Conservation (phyloP, 108 stramenopile genomes). For the Pseudonitzschia pungens region DNA sequence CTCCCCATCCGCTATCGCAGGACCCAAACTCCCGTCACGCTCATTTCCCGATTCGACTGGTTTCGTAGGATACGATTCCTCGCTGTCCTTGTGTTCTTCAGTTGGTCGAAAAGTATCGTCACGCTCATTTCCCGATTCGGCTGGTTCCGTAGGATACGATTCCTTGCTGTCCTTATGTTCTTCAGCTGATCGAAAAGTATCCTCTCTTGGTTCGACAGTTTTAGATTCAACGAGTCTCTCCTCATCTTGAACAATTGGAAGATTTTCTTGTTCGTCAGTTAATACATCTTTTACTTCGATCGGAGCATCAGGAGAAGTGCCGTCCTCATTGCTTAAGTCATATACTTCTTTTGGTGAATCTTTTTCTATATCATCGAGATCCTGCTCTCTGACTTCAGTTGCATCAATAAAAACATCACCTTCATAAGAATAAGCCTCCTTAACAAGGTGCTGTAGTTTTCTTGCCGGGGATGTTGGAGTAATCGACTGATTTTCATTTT, state of each 20-base stretch:
- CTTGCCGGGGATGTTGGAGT: not conserved
- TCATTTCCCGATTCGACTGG: too few relatives aligned
- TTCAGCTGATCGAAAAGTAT: not conserved
- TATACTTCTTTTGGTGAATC: not conserved
- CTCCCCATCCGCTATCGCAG: not conserved
- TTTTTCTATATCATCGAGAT: not conserved
- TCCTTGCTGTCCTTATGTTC: not conserved
- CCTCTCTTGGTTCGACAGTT: not conserved
- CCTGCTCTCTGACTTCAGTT: conserved; percentile 27
- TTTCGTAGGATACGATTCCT: too few relatives aligned
- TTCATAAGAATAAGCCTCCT: conserved; percentile 25
- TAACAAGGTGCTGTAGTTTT: conserved; percentile 8
- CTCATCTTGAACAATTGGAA: not conserved
- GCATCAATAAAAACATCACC: conserved; percentile 30
- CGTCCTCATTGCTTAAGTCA: not conserved
- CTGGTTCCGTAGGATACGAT: too few relatives aligned
- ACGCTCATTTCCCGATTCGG: too few relatives aligned
- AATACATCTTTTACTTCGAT: not conserved
- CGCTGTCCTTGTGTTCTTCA: not conserved
- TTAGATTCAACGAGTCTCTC: not conserved
- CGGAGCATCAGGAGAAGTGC: not conserved
- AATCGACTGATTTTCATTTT: not conserved
- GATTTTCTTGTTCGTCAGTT: not conserved
- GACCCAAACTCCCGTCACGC: not conserved
- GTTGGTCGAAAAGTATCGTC: not conserved